Evolutionary conservation across 345 rosid species (phyloP).

Genomic region (Linum usitatissimum): DNA sequence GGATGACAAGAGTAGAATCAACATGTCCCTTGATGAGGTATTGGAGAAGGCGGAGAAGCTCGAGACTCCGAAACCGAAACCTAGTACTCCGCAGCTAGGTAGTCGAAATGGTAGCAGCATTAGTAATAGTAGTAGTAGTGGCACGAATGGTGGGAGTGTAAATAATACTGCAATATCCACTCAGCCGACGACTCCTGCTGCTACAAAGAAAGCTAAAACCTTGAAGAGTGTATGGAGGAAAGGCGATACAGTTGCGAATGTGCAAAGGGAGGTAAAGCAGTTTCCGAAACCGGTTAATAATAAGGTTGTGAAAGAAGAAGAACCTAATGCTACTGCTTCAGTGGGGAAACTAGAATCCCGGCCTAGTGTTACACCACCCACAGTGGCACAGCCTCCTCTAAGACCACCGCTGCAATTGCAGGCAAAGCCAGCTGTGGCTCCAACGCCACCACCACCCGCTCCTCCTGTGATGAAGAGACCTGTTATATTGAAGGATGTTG

Average conservation of each 20-base stretch:
- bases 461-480: conserved; percentile 50
- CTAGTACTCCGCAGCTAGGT: not conserved
- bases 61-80: conserved; percentile 33
- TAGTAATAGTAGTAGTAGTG: conserved; percentile 10
- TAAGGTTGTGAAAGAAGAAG: conserved; percentile 43
- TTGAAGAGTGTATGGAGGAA: conserved; percentile 94
- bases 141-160: conserved; percentile 21
- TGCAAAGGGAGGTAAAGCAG: conserved; percentile 22
- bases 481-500: conserved; percentile 65
- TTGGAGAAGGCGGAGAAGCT: conserved; percentile 82
- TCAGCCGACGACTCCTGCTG: conserved; percentile 18
- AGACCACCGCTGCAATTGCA: conserved; percentile 66
- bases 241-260: conserved; percentile 58
- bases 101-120: conserved; percentile 5
- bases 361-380: conserved; percentile 23
- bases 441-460: conserved; percentile 9
- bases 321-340: conserved; percentile 32
- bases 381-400: conserved; percentile 45
- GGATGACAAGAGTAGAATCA: conserved; percentile 56
- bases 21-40: conserved; percentile 79
- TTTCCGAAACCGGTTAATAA: not conserved
- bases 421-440: conserved; percentile 55
- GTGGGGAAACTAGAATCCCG: conserved; percentile 28
- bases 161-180: conserved; percentile 25
- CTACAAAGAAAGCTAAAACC: conserved; percentile 41